These are phyloP conservation scores for Microascus cirrosus DNA, from an alignment of 2,329 filamentous ascomycete genomes.

Conservation along the genomic window DNA sequence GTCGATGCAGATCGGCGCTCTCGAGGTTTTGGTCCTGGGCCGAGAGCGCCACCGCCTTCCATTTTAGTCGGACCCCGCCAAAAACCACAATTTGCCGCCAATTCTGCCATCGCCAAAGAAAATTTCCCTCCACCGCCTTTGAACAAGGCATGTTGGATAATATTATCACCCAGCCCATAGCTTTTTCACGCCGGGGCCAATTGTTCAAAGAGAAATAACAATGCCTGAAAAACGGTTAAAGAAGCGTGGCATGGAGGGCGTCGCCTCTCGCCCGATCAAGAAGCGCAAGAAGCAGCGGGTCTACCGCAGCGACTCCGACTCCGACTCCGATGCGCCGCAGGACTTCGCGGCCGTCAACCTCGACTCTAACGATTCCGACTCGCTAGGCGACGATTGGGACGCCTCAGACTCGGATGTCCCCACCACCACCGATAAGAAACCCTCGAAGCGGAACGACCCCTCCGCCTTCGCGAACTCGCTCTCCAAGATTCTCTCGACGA, in stretches of 20 bases:
- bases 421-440: conserved; percentile 27
- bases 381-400: conserved; percentile 19
- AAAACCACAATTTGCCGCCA: background rate
- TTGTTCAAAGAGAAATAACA: background rate
- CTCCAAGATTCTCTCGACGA: conserved; percentile 83
- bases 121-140: conserved; percentile 4
- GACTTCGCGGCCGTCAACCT: conserved; percentile 40
- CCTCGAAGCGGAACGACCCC: conserved; percentile 85
- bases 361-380: conserved; percentile 25
- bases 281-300: conserved; percentile 31
- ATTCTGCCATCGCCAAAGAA: conserved; percentile 4
- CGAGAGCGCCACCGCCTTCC: background rate
- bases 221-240: conserved; percentile 18
- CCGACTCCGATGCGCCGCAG: conserved; percentile 9
- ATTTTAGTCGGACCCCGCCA: background rate
- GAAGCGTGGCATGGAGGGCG: conserved; percentile 21
- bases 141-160: background rate
- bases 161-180: background rate
- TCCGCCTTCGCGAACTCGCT: conserved; percentile 85
- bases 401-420: conserved; percentile 14
- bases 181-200: background rate
- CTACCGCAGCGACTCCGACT: conserved; percentile 40
- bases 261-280: conserved; percentile 32
- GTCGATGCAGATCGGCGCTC: no score
- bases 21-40: no score